These are phyloP conservation scores for Paecilomyces variotii DNA, from an alignment of 2,329 filamentous ascomycete genomes.

Conservation along the genomic window DNA sequence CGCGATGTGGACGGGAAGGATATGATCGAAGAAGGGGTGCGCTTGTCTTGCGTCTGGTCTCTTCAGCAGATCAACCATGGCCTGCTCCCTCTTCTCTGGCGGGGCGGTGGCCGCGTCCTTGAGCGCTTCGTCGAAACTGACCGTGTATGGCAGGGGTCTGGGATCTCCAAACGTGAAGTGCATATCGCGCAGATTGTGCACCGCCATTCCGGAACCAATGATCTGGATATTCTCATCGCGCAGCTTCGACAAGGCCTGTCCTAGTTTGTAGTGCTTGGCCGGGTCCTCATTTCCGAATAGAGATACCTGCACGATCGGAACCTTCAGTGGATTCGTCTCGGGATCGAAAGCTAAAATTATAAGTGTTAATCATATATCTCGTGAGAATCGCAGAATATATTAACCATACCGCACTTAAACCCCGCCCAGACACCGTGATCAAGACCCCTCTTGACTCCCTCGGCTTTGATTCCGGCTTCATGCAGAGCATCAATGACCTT, in stretches of 20 bases:
- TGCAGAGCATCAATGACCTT: conserved; percentile 50
- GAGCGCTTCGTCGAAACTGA: conserved; percentile 60
- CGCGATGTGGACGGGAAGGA: conserved; percentile 52
- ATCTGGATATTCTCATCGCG: conserved; percentile 61
- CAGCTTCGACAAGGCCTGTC: conserved; percentile 56
- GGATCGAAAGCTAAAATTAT: conserved; percentile 49
- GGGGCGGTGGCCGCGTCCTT: conserved; percentile 53
- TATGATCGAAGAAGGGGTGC: conserved; percentile 57
- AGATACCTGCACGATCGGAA: conserved; percentile 66
- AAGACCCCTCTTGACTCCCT: conserved; percentile 55
- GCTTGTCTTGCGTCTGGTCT: conserved; percentile 50
- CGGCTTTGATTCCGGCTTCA: conserved; percentile 51
- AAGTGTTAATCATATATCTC: not conserved
- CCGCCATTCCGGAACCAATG: conserved; percentile 66
- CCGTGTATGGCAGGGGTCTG: conserved; percentile 47
- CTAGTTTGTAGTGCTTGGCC: conserved; percentile 58
- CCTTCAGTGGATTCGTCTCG: conserved; percentile 51
- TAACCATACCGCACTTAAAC: conserved; percentile 47
- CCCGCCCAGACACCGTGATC: conserved; percentile 70
- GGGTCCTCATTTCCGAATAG: conserved; percentile 59
- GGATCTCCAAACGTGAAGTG: conserved; percentile 38
- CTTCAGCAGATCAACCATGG: conserved; percentile 40
- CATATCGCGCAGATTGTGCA: conserved; percentile 59
- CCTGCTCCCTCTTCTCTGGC: conserved; percentile 35
- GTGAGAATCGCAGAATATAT: not conserved